Percentiles rank a stretch among this genome's conserved stretches.
phyloP scores from a whole-genome alignment of 176 grass and related monocot species.

The Metroxylon sagu region DNA sequence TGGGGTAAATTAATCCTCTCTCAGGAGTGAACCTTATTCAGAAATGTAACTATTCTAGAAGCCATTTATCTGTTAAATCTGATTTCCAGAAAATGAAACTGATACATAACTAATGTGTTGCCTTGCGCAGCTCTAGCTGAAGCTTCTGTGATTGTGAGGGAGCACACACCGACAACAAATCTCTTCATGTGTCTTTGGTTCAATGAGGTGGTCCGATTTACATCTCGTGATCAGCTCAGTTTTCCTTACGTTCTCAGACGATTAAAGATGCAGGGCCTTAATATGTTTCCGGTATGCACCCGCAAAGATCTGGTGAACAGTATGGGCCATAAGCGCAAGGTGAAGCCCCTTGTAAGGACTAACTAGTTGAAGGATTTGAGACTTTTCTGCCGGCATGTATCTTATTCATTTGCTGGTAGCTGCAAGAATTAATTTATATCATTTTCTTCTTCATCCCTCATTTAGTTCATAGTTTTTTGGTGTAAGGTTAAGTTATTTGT shows the following conservation, averaged over 20 bases:
- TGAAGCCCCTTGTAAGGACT: constrained; percentile 56
- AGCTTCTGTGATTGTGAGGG: constrained; percentile 85
- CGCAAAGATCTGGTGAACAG: constrained; percentile 86
- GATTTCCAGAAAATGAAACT: background rate
- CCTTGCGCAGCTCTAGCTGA: constrained; percentile 64
- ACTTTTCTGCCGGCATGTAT: background rate
- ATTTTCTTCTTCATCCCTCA: no score
- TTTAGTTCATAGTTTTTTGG: no score
- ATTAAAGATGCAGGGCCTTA: constrained; percentile 34
- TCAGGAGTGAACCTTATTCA: no score
- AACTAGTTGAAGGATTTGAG: constrained; percentile 27
- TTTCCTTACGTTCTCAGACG: constrained; percentile 71
- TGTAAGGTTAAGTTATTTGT: no score
- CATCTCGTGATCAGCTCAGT: constrained; percentile 82
- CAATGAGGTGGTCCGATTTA: constrained; percentile 84
- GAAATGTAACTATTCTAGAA: no score
- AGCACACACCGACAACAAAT: constrained; percentile 57
- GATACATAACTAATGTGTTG: constrained; percentile 18
- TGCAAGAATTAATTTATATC: no score
- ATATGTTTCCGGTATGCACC: constrained; percentile 76
- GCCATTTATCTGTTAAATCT: no score
- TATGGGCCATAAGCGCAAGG: constrained; percentile 63
- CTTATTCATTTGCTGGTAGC: no score
- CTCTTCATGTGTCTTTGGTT: constrained; percentile 96
- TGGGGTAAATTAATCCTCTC: no score